Percentiles rank a stretch among this genome's conserved stretches.
Evolutionary conservation across 495 filamentous ascomycete species (phyloP).

Genomic region (Talaromyces trachyspermus): DNA sequence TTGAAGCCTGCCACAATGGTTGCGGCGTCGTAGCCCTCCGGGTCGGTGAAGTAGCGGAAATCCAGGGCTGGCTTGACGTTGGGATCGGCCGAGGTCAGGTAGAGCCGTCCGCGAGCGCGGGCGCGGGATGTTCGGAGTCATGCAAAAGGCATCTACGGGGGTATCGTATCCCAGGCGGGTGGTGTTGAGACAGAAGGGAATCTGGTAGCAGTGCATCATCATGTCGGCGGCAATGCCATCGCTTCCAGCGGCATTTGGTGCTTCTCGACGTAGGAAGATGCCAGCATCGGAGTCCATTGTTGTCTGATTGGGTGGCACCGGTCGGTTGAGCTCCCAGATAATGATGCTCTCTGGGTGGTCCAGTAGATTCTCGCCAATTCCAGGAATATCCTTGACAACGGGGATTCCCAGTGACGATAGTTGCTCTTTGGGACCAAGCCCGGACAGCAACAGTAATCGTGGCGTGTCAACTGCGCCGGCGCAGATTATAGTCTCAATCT

Average conservation of each 20-base stretch:
- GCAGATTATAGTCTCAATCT: slow-evolving; percentile 67
- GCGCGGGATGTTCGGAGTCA: slow-evolving; percentile 85
- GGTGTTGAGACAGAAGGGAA: slow-evolving; percentile 70
- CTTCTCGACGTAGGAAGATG: slow-evolving; percentile 71
- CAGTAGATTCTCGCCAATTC: slow-evolving; percentile 72
- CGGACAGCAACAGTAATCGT: slow-evolving; percentile 66
- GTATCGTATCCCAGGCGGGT: slow-evolving; percentile 65
- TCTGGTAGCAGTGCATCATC: slow-evolving; percentile 93
- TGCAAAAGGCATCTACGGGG: slow-evolving; percentile 76
- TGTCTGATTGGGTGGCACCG: slow-evolving; percentile 67
- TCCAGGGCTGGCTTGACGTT: slow-evolving; percentile 71
- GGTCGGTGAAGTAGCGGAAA: slow-evolving; percentile 84
- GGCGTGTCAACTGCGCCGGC: slow-evolving; percentile 74
- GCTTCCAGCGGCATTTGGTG: slow-evolving; percentile 51
- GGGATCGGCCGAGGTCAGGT: slow-evolving; percentile 63
- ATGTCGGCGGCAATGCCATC: slow-evolving; percentile 68
- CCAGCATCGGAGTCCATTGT: slow-evolving; percentile 83
- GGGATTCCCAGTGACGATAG: slow-evolving; percentile 58
- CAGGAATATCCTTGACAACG: slow-evolving; percentile 63
- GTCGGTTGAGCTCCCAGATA: slow-evolving; percentile 75
- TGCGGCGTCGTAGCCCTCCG: slow-evolving; percentile 73
- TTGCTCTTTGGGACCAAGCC: slow-evolving; percentile 62
- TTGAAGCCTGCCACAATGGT: slow-evolving; percentile 73
- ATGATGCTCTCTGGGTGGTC: slow-evolving; percentile 76
- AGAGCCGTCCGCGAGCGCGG: slow-evolving; percentile 65